A percentile compares a stretch with the other conserved stretches of the same genome.
These are phyloP conservation scores for Trifolium dubium DNA, from an alignment of 306 rosid species.

Conservation along the genomic window DNA sequence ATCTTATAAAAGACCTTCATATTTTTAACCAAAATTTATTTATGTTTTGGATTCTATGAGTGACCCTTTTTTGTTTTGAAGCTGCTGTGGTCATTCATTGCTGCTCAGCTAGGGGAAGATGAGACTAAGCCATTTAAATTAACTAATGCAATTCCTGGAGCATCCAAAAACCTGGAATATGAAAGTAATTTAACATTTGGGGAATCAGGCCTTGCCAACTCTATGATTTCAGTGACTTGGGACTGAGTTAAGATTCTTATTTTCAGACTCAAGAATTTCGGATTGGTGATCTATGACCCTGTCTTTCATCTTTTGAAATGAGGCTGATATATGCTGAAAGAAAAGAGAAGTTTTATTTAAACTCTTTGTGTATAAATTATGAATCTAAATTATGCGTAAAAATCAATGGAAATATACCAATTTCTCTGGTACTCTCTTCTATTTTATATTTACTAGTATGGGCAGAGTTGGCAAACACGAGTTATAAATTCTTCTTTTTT, in stretches of 20 bases:
- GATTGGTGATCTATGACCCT: constrained; percentile 24
- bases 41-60: constrained; percentile 9
- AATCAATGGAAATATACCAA: constrained; percentile 38
- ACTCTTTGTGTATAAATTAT: constrained; percentile 44
- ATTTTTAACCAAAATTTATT: neutral
- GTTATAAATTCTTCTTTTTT: too few relatives aligned
- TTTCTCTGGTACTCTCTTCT: neutral
- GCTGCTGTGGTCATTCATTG: constrained; percentile 95
- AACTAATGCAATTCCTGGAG: constrained; percentile 92
- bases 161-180: constrained; percentile 67
- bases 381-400: constrained; percentile 40
- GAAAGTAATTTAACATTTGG: constrained; percentile 61
- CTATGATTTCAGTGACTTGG: constrained; percentile 96
- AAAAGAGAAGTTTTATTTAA: constrained; percentile 28
- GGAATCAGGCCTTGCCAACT: constrained; percentile 88
- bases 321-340: constrained; percentile 39
- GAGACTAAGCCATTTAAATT: constrained; percentile 66
- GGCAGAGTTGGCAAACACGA: too few relatives aligned
- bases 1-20: neutral
- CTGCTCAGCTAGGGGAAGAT: constrained; percentile 64
- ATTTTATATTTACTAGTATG: neutral
- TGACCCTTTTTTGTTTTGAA: constrained; percentile 51
- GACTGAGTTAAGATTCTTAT: constrained; percentile 58
- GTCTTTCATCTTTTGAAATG: constrained; percentile 33
- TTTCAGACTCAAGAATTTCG: constrained; percentile 38